Percentiles rank a stretch among this genome's conserved stretches.
Evolutionary conservation across 2,329 filamentous ascomycete genomes (phyloP).

Genomic region (Incumbomyces delicatus): DNA sequence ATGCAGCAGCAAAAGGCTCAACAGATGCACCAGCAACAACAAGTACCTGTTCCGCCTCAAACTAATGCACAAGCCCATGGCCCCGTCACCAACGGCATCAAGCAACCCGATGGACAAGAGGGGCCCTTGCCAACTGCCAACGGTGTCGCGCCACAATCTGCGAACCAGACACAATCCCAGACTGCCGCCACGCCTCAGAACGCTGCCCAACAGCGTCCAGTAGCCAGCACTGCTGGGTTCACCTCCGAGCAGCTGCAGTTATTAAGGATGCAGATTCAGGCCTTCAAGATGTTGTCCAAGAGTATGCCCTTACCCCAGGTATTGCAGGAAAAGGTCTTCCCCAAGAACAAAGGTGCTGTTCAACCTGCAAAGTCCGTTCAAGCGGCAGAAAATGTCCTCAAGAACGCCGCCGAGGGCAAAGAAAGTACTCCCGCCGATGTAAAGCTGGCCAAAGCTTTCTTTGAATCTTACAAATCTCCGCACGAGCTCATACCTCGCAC

Average conservation of each 20-base stretch:
- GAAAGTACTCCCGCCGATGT: conserved; percentile 20
- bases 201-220: conserved; percentile 23
- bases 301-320: conserved; percentile 70
- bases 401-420: conserved; percentile 23
- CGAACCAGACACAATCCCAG: conserved; percentile 23
- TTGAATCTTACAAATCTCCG: conserved; percentile 67
- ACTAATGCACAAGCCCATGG: conserved; percentile 26
- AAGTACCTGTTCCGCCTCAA: conserved; percentile 4
- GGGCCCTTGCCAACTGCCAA: conserved; percentile 21
- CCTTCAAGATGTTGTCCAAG: conserved; percentile 82
- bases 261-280: conserved; percentile 75
- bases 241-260: conserved; percentile 68
- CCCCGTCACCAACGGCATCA: conserved; percentile 28
- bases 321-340: conserved; percentile 73
- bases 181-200: conserved; percentile 9
- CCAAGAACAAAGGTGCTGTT: conserved; percentile 39
- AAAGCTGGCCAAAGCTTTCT: conserved; percentile 34
- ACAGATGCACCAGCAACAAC: conserved; percentile 37
- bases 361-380: conserved; percentile 23
- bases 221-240: conserved; percentile 42
- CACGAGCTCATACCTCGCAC: conserved; percentile 47
- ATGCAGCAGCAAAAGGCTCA: conserved; percentile 28
- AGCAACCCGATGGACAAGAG: conserved; percentile 17
- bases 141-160: conserved; percentile 18
- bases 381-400: conserved; percentile 27